Evolutionary conservation across 805 yeast species (phyloP), one percentile per base, ranked within the genome.

Genomic region (Barnettozyma sp.): DNA sequence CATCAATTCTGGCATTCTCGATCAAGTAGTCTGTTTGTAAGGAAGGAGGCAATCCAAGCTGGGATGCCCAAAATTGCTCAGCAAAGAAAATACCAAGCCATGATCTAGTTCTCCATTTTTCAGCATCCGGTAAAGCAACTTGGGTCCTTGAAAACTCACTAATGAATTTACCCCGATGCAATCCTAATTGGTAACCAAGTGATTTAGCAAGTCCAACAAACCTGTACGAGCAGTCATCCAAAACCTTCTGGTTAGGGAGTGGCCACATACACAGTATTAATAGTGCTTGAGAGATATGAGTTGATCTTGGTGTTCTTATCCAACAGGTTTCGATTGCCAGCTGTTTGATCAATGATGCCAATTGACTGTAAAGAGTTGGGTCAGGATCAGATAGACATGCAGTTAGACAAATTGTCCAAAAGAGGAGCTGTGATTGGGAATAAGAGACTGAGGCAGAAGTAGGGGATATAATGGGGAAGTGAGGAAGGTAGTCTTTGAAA

Each of bases 311-410:
- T 0, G 97, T 88, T 39, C 88, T 66, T 33, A 87, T 76, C 94
- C 95, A 85, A 59, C 95, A 86, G 0, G 94, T 84, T 51, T 84
- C 94, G 35, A 85, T 85, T 0, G 95, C 95, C 46, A 87, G 62
- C 50, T 84, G 92, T 50, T 83, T 84, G 46, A 88, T 82, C 27
- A 85, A 65, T 2, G 84, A 74, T 12, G 92, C 81, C 30, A 87
- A 63, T 20, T 81, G 70, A 58, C 75, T 73, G 63, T 88, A 88
- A 30, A 86, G 55, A 0, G 82, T 69, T 4, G 97, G 95, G 33
- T 83, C 90, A 0, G 94, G 90, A 48, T 87, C 95, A 0, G 94
- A 78, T 14, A 82, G 62, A 30, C 92, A 77, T 0, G 95, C 94
- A 0, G 94, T 85, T 30, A 84, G 65, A 66, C 85, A 82, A 3